These are phyloP conservation scores for Nissolia schottii DNA, from an alignment of 306 rosid species.

Conservation along the genomic window DNA sequence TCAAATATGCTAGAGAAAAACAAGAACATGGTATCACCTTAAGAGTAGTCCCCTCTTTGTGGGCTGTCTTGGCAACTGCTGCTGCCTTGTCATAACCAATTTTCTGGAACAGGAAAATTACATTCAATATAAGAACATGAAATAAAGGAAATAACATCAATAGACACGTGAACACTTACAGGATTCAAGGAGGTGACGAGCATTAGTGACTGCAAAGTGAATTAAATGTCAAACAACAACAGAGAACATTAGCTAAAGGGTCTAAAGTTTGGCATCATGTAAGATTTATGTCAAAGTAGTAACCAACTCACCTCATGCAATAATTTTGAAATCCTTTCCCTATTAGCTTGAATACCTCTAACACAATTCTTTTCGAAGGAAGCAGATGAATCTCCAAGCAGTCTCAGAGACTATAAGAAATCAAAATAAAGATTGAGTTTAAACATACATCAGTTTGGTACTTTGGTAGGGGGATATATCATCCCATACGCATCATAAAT, in stretches of 20 bases:
- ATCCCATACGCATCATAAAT: conserved; percentile 9
- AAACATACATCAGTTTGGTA: neutral
- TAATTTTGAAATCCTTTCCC: conserved; percentile 87
- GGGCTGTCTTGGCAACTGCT: conserved; percentile 95
- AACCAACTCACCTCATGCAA: conserved; percentile 74
- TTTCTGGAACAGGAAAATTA: conserved; percentile 55
- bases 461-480: neutral
- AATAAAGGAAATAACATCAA: conserved; percentile 8
- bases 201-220: conserved; percentile 81
- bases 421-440: neutral
- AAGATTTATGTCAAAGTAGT: conserved; percentile 4
- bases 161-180: conserved; percentile 49
- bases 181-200: conserved; percentile 94
- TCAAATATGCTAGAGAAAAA: conserved; percentile 1
- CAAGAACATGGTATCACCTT: conserved; percentile 52
- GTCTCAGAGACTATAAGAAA: conserved; percentile 72
- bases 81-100: conserved; percentile 99
- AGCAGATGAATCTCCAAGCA: conserved; percentile 90
- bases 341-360: conserved; percentile 90
- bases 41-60: conserved; percentile 89
- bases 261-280: conserved; percentile 3
- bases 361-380: conserved; percentile 97
- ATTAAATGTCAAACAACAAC: conserved; percentile 24
- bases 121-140: conserved; percentile 5
- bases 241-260: conserved; percentile 32